Base-by-base conservation (phyloP, 192 early-diverging fungal species). In the Backusella sp. region DNA sequence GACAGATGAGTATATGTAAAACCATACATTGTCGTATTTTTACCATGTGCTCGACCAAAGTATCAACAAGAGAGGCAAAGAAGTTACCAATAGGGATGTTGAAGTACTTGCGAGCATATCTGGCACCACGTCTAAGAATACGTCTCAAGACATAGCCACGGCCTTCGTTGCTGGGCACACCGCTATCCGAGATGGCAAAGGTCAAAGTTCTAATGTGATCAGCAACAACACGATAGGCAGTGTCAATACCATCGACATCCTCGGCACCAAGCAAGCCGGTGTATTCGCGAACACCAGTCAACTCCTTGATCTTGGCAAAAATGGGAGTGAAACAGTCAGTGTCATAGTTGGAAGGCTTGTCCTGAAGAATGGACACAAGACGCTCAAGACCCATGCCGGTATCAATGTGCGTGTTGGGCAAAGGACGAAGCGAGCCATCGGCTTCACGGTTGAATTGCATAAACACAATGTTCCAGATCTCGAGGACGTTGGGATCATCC, bases 401-500 rank as follows among this genome's bases (percentile, higher is more conserved):
- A 86, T 99, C 98, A 77, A 99, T 95, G 85, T 98, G 96, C 86
- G 97, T 95, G 85, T 91, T 96, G 39, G 98, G 98, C 44, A 99
- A 88, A 32, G 91, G 86, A 72, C 93, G 93, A 37, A 99, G 88
- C 14, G 84, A 88, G 37, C 96, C 90, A 82, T 96, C 96, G 12
- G 91, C 80, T 80, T 98, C 97, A 76, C 98, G 96, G 89, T 99
- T 98, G 89, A 94, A 99, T 83, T 98, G 92, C 89, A 99, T 99
- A 73, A 99, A 99, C 76, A 99, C 98, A 19, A 99, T 82, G 84
- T 99, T 99, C 97, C 97, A 99, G 82, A 99, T 97, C 86, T 99
- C 97, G 44, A 99, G 84, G 14, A 99, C 96, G 76, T 96, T 93
- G 41, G 97, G 97, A 86, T 99, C 96, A 82, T 99, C 97, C 90